These are phyloP conservation scores for Fusarium continuum DNA, from an alignment of 2,329 filamentous ascomycete species.

Conservation along the genomic window DNA sequence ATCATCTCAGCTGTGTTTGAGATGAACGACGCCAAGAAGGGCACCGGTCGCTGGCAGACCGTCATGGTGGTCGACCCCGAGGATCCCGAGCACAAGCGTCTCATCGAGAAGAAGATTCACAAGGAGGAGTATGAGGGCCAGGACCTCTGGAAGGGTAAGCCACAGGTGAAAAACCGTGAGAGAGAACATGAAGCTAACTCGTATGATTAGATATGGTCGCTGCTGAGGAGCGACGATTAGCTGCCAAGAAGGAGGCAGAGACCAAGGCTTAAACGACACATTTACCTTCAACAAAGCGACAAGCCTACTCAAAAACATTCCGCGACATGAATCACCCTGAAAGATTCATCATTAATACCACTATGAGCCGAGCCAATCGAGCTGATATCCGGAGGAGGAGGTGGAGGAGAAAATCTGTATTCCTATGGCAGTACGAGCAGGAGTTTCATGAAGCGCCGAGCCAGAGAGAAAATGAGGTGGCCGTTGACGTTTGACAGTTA, in stretches of 20 bases:
- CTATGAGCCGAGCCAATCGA: background rate
- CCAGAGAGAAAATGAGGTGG: background rate
- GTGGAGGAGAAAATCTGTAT: slow-evolving; percentile 4
- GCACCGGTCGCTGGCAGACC: slow-evolving; percentile 83
- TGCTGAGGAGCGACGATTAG: slow-evolving; percentile 73
- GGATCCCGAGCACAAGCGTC: slow-evolving; percentile 82
- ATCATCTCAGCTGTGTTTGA: slow-evolving; percentile 86
- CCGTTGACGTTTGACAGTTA: background rate
- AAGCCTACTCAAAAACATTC: background rate
- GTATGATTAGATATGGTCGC: slow-evolving; percentile 76
- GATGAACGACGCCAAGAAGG: slow-evolving; percentile 77
- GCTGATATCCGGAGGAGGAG: background rate
- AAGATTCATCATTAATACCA: slow-evolving; percentile 23
- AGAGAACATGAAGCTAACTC: slow-evolving; percentile 10
- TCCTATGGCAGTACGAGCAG: background rate
- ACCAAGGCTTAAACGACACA: slow-evolving; percentile 35
- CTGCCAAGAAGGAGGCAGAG: slow-evolving; percentile 49
- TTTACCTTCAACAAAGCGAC: background rate
- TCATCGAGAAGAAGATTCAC: slow-evolving; percentile 88
- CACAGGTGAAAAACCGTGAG: too few species aligned
- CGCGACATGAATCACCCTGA: background rate
- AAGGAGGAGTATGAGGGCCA: slow-evolving; percentile 88
- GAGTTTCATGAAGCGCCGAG: slow-evolving; percentile 1
- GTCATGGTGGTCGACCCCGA: slow-evolving; percentile 81
- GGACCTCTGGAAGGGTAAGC: slow-evolving; percentile 88